Evolutionary conservation across 163 green algal species (phyloP).

Genomic region (Volvox carteri): DNA sequence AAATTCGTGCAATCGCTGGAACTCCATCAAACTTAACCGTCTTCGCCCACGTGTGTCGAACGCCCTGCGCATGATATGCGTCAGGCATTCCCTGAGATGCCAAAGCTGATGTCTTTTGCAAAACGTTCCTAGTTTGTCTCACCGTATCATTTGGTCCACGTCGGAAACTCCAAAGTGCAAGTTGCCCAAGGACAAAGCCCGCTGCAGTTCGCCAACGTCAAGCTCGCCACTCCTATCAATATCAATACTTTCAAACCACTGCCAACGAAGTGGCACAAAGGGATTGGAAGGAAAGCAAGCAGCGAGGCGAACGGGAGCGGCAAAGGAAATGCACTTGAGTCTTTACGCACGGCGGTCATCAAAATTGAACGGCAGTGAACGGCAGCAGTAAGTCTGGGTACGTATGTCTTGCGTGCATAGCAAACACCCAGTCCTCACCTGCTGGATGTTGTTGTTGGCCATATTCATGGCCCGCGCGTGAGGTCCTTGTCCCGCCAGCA

Average conservation of each 20-base stretch:
- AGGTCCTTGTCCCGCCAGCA: neutral
- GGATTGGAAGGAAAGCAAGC: neutral
- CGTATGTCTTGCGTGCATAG: no score
- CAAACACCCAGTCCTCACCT: slow-evolving; percentile 13
- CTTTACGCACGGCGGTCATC: no score
- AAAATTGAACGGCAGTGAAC: no score
- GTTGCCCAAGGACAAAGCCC: slow-evolving; percentile 77
- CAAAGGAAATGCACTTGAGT: no score
- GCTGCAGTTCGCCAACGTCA: slow-evolving; percentile 79
- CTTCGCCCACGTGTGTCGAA: slow-evolving; percentile 52
- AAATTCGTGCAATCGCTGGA: slow-evolving; percentile 55
- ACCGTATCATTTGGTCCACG: slow-evolving; percentile 58
- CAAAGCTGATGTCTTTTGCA: no score
- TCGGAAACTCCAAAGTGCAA: slow-evolving; percentile 74
- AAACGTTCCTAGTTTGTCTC: neutral
- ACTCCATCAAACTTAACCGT: slow-evolving; percentile 47
- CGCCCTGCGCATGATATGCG: slow-evolving; percentile 18
- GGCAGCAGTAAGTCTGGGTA: no score
- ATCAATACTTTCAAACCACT: slow-evolving; percentile 83
- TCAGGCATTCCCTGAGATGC: no score
- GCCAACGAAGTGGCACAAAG: neutral
- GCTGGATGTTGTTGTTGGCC: slow-evolving; percentile 51
- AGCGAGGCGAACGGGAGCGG: no score
- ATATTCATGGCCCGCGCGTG: neutral
- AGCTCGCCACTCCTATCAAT: slow-evolving; percentile 71